These are phyloP conservation scores for Begonia masoniana DNA, from an alignment of 306 rosid genomes.

Conservation along the genomic window DNA sequence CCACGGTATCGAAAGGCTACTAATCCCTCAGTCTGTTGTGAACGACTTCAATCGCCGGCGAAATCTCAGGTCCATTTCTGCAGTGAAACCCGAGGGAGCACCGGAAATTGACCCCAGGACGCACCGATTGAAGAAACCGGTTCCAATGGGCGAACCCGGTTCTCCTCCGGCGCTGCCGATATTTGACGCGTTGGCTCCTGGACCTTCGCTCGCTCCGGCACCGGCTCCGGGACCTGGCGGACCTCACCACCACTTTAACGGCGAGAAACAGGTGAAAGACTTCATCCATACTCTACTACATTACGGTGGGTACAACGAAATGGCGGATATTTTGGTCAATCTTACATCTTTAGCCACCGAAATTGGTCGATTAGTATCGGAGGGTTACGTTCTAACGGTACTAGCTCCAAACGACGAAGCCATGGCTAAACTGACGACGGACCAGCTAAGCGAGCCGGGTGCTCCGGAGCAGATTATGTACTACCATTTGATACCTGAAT, in stretches of 20 bases:
- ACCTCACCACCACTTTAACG: slow-evolving; percentile 17
- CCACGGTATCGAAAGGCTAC: slow-evolving; percentile 19
- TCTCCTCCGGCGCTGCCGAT: slow-evolving; percentile 15
- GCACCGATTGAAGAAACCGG: slow-evolving; percentile 15
- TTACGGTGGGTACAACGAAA: slow-evolving; percentile 19
- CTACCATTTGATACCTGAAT: slow-evolving; percentile 19
- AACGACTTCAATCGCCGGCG: slow-evolving; percentile 17
- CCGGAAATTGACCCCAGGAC: slow-evolving; percentile 23
- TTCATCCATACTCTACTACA: slow-evolving; percentile 18
- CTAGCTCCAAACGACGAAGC: slow-evolving; percentile 26
- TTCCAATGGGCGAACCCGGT: slow-evolving; percentile 15
- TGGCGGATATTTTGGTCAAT: slow-evolving; percentile 21
- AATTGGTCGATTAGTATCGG: slow-evolving; percentile 20
- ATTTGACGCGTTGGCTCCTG: slow-evolving; percentile 17
- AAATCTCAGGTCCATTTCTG: slow-evolving; percentile 11
- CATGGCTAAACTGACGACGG: slow-evolving; percentile 22
- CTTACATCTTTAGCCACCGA: slow-evolving; percentile 17
- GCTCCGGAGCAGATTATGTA: slow-evolving; percentile 23
- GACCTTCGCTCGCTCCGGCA: slow-evolving; percentile 19
- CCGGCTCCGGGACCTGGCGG: slow-evolving; percentile 23
- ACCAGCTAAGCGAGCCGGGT: slow-evolving; percentile 22
- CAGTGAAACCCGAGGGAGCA: slow-evolving; percentile 21
- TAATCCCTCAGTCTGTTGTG: slow-evolving; percentile 16
- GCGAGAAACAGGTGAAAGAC: slow-evolving; percentile 16
- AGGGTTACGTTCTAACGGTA: slow-evolving; percentile 21